These are phyloP conservation scores for Ogataea paraovalis DNA, from an alignment of 805 yeast species.

Conservation along the genomic window DNA sequence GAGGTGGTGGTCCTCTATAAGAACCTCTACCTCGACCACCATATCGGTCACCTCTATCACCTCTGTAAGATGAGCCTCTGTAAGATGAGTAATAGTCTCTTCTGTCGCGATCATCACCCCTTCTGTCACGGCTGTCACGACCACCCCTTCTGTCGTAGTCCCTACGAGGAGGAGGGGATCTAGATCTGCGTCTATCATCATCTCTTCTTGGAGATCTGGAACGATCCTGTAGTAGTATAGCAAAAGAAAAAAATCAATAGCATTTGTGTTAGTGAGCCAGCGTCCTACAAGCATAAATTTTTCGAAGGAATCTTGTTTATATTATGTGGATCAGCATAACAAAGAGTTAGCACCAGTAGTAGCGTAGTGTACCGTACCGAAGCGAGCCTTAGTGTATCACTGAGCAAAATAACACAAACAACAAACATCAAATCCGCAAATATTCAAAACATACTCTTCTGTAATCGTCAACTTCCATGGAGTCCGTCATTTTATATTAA, in stretches of 20 bases:
- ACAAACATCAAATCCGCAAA: neutral
- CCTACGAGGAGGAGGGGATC: constrained; percentile 25
- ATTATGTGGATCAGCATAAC: neutral
- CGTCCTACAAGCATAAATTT: neutral
- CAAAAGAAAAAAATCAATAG: neutral
- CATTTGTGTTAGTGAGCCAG: constrained; percentile 1
- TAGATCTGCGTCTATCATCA: constrained; percentile 28
- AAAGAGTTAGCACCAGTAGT: constrained; percentile 1
- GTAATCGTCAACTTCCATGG: constrained; percentile 61
- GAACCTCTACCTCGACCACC: constrained; percentile 19
- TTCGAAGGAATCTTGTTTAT: neutral
- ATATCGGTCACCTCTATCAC: constrained; percentile 30
- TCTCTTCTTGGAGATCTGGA: constrained; percentile 34
- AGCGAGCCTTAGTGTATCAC: constrained; percentile 1
- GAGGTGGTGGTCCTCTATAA: constrained; percentile 17
- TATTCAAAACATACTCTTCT: constrained; percentile 42
- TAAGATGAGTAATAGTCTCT: constrained; percentile 10
- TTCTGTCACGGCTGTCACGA: constrained; percentile 16
- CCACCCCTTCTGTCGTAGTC: constrained; percentile 15
- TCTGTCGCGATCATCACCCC: constrained; percentile 23
- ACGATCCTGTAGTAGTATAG: constrained; percentile 22
- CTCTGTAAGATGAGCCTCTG: constrained; percentile 27
- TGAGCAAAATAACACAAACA: constrained; percentile 1
- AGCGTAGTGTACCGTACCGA: neutral
- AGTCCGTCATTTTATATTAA: constrained; percentile 41